phyloP scores from a whole-genome alignment of 1,284 basidiomycete genomes.

The Entoloma clypeatum region DNA sequence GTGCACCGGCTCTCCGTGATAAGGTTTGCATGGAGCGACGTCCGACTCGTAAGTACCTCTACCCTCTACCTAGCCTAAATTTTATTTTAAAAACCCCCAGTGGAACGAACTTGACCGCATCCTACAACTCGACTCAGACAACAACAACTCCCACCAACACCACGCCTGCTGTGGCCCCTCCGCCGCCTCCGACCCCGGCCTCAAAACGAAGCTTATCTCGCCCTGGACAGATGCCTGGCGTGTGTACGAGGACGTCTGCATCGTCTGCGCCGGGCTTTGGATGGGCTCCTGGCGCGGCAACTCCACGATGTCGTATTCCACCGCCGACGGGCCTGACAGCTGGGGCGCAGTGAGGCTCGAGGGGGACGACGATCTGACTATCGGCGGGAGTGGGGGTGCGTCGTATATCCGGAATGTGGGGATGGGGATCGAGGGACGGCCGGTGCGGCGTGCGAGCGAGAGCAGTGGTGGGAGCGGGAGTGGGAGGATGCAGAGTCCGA shows the following conservation, averaged over 20 bases:
- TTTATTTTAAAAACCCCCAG: slow-evolving; percentile 29
- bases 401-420: slow-evolving; percentile 56
- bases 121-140: slow-evolving; percentile 47
- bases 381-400: slow-evolving; percentile 23
- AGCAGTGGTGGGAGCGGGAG: slow-evolving; percentile 13
- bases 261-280: slow-evolving; percentile 75
- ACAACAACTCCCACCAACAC: slow-evolving; percentile 20
- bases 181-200: slow-evolving; percentile 19
- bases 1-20: slow-evolving; percentile 56
- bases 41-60: slow-evolving; percentile 52
- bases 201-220: slow-evolving; percentile 38
- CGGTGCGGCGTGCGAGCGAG: slow-evolving; percentile 22
- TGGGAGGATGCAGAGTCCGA: too few relatives aligned
- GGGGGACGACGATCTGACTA: slow-evolving; percentile 57
- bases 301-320: slow-evolving; percentile 44
- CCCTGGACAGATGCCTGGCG: slow-evolving; percentile 72
- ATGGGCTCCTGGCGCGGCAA: slow-evolving; percentile 61
- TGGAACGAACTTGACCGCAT: slow-evolving; percentile 73
- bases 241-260: slow-evolving; percentile 77
- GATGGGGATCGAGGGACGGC: slow-evolving; percentile 66
- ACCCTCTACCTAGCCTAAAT: background rate
- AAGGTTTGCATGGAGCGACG: slow-evolving; percentile 77
- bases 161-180: slow-evolving; percentile 37
- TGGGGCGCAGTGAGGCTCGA: slow-evolving; percentile 57
- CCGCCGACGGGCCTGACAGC: slow-evolving; percentile 40